phyloP scores from a whole-genome alignment of 192 early-diverging fungal species.

The Coemansia guatemalensis region DNA sequence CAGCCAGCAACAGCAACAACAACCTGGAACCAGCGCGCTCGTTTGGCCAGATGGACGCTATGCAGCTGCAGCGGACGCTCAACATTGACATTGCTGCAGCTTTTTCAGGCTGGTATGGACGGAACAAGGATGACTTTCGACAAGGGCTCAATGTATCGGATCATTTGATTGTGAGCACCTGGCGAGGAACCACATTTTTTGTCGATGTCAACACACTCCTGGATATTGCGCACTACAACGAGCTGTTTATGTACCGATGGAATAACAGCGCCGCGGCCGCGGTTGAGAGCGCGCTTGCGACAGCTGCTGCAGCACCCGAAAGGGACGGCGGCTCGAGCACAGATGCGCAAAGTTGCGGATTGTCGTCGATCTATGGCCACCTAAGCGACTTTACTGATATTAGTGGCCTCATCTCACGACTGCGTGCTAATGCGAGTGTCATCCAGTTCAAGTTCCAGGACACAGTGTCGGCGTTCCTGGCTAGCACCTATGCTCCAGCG shows the following conservation, averaged over 20 bases:
- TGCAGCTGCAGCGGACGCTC: slow-evolving; percentile 8
- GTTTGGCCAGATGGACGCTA: slow-evolving; percentile 4
- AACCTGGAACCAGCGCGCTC: not conserved
- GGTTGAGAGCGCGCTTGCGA: slow-evolving; percentile 13
- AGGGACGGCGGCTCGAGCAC: slow-evolving; percentile 15
- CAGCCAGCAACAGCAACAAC: not conserved
- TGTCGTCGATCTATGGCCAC: slow-evolving; percentile 28
- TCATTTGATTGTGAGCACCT: slow-evolving; percentile 50
- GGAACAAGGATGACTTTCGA: slow-evolving; percentile 39
- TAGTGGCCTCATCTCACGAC: slow-evolving; percentile 39
- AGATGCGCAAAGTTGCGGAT: slow-evolving; percentile 18
- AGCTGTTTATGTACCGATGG: slow-evolving; percentile 44
- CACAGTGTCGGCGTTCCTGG: slow-evolving; percentile 50
- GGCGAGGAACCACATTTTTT: slow-evolving; percentile 53
- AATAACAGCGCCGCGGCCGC: slow-evolving; percentile 16
- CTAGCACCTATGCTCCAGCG: slow-evolving; percentile 49
- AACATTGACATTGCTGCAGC: slow-evolving; percentile 33
- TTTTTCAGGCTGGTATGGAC: slow-evolving; percentile 49
- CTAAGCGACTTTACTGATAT: slow-evolving; percentile 39
- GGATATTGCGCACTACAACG: slow-evolving; percentile 49
- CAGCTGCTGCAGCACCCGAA: slow-evolving; percentile 14
- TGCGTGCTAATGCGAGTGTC: slow-evolving; percentile 48
- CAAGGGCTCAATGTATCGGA: slow-evolving; percentile 38
- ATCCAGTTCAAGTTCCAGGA: slow-evolving; percentile 56
- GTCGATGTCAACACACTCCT: slow-evolving; percentile 44